Evolutionary conservation across 306 rosid species (phyloP).

Genomic region (Arachis hypogaea): DNA sequence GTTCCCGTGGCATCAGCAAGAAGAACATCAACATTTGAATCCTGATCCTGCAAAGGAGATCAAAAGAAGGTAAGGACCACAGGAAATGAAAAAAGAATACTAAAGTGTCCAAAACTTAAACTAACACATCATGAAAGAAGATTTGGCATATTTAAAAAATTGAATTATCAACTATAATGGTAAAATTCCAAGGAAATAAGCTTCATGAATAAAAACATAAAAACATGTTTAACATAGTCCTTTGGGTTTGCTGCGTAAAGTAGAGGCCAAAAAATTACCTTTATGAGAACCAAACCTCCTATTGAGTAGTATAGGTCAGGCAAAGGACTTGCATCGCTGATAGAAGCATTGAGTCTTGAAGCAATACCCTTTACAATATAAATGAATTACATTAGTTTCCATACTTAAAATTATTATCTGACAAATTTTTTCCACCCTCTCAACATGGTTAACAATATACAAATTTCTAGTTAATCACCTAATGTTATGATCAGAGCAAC

Average conservation of each 20-base stretch:
- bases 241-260: background rate
- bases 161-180: background rate
- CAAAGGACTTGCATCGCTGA: conserved; percentile 70
- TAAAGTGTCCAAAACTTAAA: conserved; percentile 20
- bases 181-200: conserved; percentile 1
- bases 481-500: background rate
- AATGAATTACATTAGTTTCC: conserved; percentile 36
- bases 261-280: conserved; percentile 53
- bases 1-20: conserved; percentile 75
- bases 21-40: conserved; percentile 64
- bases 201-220: conserved; percentile 11
- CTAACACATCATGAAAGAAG: conserved; percentile 15
- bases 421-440: background rate
- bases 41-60: conserved; percentile 60
- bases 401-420: background rate
- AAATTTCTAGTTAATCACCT: background rate
- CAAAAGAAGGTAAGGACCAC: conserved; percentile 37
- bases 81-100: conserved; percentile 1
- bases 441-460: background rate
- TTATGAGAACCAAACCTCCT: conserved; percentile 74
- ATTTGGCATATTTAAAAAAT: conserved; percentile 14
- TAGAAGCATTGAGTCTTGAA: conserved; percentile 58
- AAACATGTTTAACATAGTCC: background rate
- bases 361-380: conserved; percentile 61
- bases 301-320: conserved; percentile 75